A percentile compares a stretch with the other conserved stretches of the same genome.
phyloP scores from a whole-genome alignment of 768 basidiomycete genomes.

The Suillus lakei region DNA sequence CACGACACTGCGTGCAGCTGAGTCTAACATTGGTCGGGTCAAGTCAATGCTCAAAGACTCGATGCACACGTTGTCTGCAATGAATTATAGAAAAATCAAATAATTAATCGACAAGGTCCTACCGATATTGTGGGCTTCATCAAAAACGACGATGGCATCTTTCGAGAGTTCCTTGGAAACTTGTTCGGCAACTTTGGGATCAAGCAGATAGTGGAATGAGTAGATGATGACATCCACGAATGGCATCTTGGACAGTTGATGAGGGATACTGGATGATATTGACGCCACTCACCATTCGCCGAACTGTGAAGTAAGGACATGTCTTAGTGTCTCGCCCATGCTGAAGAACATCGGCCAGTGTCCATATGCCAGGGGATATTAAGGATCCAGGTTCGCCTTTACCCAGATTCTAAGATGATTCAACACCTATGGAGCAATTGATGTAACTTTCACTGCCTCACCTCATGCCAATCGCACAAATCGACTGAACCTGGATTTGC shows the following conservation, averaged over 20 bases:
- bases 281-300: conserved; percentile 80
- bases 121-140: conserved; percentile 99
- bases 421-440: conserved; percentile 9
- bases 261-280: conserved; percentile 4
- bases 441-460: conserved; percentile 38
- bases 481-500: conserved; percentile 89
- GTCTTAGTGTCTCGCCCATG: conserved; percentile 84
- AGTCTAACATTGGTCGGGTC: conserved; percentile 96
- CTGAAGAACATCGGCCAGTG: conserved; percentile 89
- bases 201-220: conserved; percentile 97
- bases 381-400: conserved; percentile 80
- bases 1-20: conserved; percentile 85
- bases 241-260: conserved; percentile 69
- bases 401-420: conserved; percentile 68
- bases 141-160: conserved; percentile 98
- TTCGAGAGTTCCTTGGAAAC: conserved; percentile 98
- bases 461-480: conserved; percentile 96
- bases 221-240: conserved; percentile 97
- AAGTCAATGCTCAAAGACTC: conserved; percentile 97
- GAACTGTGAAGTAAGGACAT: conserved; percentile 96
- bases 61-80: conserved; percentile 94
- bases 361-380: conserved; percentile 89
- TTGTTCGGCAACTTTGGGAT: conserved; percentile 99
- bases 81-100: conserved; percentile 10
- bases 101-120: conserved; percentile 6